These are phyloP conservation scores for Hygrophoropsis aurantiaca DNA, from an alignment of 768 basidiomycete species.

Conservation along the genomic window DNA sequence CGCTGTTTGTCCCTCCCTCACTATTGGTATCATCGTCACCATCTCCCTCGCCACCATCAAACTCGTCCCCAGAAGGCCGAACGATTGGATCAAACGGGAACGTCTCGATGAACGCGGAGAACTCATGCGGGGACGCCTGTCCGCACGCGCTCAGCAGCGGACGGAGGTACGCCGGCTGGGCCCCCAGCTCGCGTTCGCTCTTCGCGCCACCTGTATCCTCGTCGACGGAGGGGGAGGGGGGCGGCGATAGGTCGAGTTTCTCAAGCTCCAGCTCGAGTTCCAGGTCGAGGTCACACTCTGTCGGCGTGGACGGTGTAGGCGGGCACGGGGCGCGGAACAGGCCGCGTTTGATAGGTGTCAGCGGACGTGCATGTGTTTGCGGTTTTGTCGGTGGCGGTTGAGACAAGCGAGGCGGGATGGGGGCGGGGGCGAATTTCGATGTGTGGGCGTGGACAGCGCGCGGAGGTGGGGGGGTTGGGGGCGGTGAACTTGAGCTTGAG, in stretches of 20 bases:
- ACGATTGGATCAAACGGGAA: constrained; percentile 77
- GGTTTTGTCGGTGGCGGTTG: constrained; percentile 34
- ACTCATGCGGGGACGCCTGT: constrained; percentile 70
- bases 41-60: constrained; percentile 14
- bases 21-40: too few species aligned
- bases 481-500: constrained; percentile 9
- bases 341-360: constrained; percentile 64
- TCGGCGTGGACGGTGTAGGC: constrained; percentile 57
- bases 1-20: too few species aligned
- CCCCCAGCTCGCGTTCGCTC: too few species aligned
- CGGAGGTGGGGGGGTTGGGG: constrained; percentile 11
- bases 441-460: not conserved
- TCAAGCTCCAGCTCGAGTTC: constrained; percentile 30
- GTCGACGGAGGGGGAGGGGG: constrained; percentile 43
- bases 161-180: constrained; percentile 51
- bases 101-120: constrained; percentile 78
- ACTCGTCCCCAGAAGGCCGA: constrained; percentile 28
- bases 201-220: too few species aligned
- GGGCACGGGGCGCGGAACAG: constrained; percentile 36
- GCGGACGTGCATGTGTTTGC: constrained; percentile 49
- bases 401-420: constrained; percentile 9
- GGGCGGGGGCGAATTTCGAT: constrained; percentile 2
- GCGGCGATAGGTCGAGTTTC: constrained; percentile 46
- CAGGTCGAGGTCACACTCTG: constrained; percentile 44
- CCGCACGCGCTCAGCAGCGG: constrained; percentile 72